These are phyloP conservation scores for Encephalitozoon cuniculi DNA, from an alignment of 371 early-diverging fungal species.

Conservation along the genomic window DNA sequence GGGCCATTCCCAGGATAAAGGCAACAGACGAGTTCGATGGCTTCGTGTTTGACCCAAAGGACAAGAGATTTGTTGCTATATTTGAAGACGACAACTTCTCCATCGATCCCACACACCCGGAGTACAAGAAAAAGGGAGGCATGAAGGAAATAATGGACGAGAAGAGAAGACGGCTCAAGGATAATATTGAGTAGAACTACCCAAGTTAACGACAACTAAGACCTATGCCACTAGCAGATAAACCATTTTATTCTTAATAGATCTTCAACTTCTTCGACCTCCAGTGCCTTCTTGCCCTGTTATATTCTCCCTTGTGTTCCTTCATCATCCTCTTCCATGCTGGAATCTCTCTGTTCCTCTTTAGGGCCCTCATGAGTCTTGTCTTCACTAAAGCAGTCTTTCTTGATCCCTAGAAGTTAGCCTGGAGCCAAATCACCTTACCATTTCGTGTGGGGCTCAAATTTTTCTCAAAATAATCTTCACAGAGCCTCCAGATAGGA, in stretches of 20 bases:
- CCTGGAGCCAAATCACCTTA: background rate
- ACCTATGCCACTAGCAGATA: background rate
- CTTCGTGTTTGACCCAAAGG: slow-evolving; percentile 22
- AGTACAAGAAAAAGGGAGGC: slow-evolving; percentile 8
- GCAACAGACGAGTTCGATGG: slow-evolving; percentile 4
- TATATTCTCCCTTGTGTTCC: slow-evolving; percentile 51
- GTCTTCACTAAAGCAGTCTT: slow-evolving; percentile 56
- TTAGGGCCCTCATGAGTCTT: slow-evolving; percentile 55
- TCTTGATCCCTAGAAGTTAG: slow-evolving; percentile 39
- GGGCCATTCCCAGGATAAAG: background rate
- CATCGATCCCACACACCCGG: slow-evolving; percentile 34
- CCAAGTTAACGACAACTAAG: background rate
- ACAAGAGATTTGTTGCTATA: slow-evolving; percentile 15
- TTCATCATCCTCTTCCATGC: slow-evolving; percentile 58
- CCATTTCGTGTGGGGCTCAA: background rate
- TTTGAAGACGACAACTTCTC: slow-evolving; percentile 8
- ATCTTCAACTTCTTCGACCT: slow-evolving; percentile 55
- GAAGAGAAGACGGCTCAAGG: slow-evolving; percentile 1
- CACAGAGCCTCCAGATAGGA: background rate
- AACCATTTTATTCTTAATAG: slow-evolving; percentile 35
- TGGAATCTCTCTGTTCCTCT: slow-evolving; percentile 55
- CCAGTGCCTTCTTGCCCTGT: slow-evolving; percentile 57
- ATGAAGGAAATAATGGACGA: slow-evolving; percentile 15
- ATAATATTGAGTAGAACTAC: background rate
- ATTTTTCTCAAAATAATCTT: slow-evolving; percentile 1